Conservation (phyloP, 2,329 filamentous ascomycete genomes). For the Lachnellula willkommii region DNA sequence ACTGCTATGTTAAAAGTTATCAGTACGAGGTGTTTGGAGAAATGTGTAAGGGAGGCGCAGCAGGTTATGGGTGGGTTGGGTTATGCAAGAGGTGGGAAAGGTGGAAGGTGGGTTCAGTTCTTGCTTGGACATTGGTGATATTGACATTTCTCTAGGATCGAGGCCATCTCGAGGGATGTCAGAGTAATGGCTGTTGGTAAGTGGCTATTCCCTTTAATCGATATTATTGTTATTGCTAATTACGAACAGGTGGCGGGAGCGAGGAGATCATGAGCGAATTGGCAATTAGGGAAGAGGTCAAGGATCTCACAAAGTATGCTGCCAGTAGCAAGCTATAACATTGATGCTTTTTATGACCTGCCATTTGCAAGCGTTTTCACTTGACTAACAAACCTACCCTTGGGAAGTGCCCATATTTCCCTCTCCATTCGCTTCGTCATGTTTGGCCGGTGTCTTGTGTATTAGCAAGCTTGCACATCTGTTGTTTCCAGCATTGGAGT, state of each 20-base stretch:
- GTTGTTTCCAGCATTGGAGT: too few species aligned
- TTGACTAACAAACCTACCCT: too few species aligned
- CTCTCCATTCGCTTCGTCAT: too few species aligned
- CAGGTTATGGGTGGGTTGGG: slow-evolving; percentile 50
- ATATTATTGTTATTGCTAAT: slow-evolving; percentile 1
- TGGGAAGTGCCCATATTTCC: too few species aligned
- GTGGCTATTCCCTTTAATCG: slow-evolving; percentile 5
- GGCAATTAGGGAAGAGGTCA: slow-evolving; percentile 29
- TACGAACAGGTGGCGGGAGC: slow-evolving; percentile 27
- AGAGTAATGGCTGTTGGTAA: slow-evolving; percentile 39
- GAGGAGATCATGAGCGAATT: slow-evolving; percentile 32
- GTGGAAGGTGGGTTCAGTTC: slow-evolving; percentile 30
- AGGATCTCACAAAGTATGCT: slow-evolving; percentile 26
- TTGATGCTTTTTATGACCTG: neutral
- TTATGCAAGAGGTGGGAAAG: slow-evolving; percentile 45
- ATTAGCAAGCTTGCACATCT: too few species aligned
- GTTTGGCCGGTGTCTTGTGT: too few species aligned
- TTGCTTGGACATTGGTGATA: neutral
- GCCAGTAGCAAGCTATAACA: slow-evolving; percentile 18
- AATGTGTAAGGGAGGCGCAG: slow-evolving; percentile 49
- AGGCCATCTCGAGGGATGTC: slow-evolving; percentile 49
- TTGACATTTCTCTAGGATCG: slow-evolving; percentile 35
- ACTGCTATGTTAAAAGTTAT: slow-evolving; percentile 49
- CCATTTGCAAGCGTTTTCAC: too few species aligned
- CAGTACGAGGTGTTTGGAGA: slow-evolving; percentile 47